Conservation (phyloP, 2,329 filamentous ascomycete species). For the Westerdykella sp. region DNA sequence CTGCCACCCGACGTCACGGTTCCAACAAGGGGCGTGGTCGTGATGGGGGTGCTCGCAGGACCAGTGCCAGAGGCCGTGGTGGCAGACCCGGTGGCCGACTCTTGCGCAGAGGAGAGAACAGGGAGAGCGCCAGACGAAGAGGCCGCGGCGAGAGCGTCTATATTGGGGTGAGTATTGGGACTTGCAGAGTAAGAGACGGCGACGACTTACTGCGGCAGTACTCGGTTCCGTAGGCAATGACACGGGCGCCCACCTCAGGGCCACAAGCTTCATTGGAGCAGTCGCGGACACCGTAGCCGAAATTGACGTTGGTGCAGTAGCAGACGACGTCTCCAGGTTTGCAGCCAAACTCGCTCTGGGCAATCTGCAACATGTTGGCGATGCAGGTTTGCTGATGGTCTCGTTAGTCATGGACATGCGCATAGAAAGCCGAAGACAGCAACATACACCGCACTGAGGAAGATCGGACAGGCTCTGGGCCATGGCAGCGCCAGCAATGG, state of each 20-base stretch:
- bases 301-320: constrained; percentile 42
- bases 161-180: background rate
- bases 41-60: constrained; percentile 11
- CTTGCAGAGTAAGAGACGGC: background rate
- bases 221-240: constrained; percentile 29
- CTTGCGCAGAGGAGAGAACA: constrained; percentile 11
- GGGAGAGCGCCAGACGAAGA: constrained; percentile 10
- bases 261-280: constrained; percentile 41
- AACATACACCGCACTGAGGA: constrained; percentile 34
- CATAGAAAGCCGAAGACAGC: constrained; percentile 1
- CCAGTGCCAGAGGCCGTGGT: constrained; percentile 7
- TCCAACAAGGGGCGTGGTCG: constrained; percentile 15
- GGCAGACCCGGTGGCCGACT: constrained; percentile 6
- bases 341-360: constrained; percentile 38
- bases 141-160: constrained; percentile 7
- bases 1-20: constrained; percentile 17
- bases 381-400: constrained; percentile 36
- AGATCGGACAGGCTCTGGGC: constrained; percentile 26
- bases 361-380: constrained; percentile 43
- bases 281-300: constrained; percentile 44
- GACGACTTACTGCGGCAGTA: constrained; percentile 28
- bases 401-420: constrained; percentile 5
- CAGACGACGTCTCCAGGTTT: constrained; percentile 34
- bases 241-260: constrained; percentile 17
- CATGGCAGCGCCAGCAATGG: constrained; percentile 28